Base-by-base conservation (phyloP, 192 early-diverging fungal species). In the Coemansia sp. region DNA sequence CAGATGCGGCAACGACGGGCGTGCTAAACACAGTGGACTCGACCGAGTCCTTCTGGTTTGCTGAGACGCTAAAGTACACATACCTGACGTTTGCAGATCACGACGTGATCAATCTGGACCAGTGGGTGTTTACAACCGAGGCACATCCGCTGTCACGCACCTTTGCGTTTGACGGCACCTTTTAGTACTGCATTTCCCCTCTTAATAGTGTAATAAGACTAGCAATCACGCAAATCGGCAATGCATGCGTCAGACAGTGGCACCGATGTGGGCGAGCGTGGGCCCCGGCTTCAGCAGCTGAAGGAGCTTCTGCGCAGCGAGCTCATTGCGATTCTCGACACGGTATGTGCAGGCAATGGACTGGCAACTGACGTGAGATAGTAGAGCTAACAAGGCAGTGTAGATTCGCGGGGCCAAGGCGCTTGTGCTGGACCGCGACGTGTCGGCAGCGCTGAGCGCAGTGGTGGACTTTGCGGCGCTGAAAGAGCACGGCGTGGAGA, bases 401-500 rank as follows among this genome's bases (percentile, higher is more conserved):
- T 93, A 92, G 92, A 89, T 97, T 29, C 87, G 92, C 63, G 95
- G 94, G 29, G 86, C 88, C 61, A 98, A 96, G 72, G 90, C 88
- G 17, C 73, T 98, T 17, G 91, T 98, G 14, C 81, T 98, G n/a
- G 94, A 98, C 75, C 85, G 86, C 32, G 82, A 88, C 50, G 75
- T 95, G 32, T 90, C 87, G 50, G 91, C 90, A 32, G 89, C 94
- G 54, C 80, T 97, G 58, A 91, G 91, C 81, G 74, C 89, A 23
- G 83, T 97, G 21, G 91, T 92, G 19, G 95, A 96, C 64, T 94
- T 96, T 79, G 84, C 83, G 19, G 75, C 95, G 22, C 73, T 98
- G 14, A 93, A 93, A 88, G 95, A 98, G 63, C 95, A 98, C 83
- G 95, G 95, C 19, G 93, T 96, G 11, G 93, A 96, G 58, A 96